Conservation (phyloP, 192 early-diverging fungal species). For the Coemansia sp. region DNA sequence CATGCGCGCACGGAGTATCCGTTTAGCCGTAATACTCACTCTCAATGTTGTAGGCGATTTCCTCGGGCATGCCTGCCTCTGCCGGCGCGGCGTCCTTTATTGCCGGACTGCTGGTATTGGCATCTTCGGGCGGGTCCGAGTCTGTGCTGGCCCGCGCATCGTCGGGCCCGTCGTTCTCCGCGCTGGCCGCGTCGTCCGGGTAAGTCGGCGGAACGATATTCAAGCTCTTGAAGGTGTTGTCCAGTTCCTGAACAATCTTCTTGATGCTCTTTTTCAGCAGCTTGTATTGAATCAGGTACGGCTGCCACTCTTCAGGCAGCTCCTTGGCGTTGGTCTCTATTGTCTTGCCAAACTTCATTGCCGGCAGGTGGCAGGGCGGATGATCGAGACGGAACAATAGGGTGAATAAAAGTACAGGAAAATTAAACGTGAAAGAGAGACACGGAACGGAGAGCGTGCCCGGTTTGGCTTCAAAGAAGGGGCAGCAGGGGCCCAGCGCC, state of each 20-base stretch:
- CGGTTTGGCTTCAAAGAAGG: no score
- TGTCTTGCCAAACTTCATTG: constrained; percentile 75
- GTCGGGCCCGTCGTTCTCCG: not conserved
- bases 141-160: not conserved
- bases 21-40: constrained; percentile 20
- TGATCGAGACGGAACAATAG: not conserved
- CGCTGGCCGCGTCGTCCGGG: constrained; percentile 1
- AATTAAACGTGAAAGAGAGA: not conserved
- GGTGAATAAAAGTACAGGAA: not conserved
- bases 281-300: constrained; percentile 74
- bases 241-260: constrained; percentile 66
- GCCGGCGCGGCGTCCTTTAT: not conserved
- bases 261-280: constrained; percentile 68
- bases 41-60: constrained; percentile 41
- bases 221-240: constrained; percentile 37
- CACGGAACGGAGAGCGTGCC: no score
- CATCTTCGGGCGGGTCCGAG: not conserved
- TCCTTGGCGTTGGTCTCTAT: constrained; percentile 62
- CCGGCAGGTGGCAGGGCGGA: not conserved
- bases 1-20: not conserved
- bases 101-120: not conserved
- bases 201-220: constrained; percentile 18
- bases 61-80: constrained; percentile 9
- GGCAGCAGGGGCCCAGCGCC: no score
- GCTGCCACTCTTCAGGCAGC: constrained; percentile 68